Percentiles rank a stretch among this genome's conserved stretches.
Conservation (phyloP, 257 asterid species). For the Nicotiana noctiflora region DNA sequence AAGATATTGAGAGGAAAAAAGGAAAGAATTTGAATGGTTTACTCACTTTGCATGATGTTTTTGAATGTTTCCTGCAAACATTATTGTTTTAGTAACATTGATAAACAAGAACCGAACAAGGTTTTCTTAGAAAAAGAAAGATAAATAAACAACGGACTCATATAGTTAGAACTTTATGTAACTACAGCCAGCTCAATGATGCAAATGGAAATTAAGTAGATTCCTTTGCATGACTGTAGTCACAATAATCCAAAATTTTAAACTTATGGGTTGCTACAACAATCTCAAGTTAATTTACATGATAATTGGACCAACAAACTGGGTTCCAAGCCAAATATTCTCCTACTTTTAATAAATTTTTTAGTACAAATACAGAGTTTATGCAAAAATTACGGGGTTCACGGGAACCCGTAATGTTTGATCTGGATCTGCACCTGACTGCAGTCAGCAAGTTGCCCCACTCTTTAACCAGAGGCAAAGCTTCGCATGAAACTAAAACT, state of each 20-base stretch:
- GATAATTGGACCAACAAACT: no score
- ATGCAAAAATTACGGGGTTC: no score
- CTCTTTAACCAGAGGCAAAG: not conserved
- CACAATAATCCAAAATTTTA: no score
- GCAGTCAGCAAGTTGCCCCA: not conserved
- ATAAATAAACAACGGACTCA: not conserved
- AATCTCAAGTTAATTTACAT: no score
- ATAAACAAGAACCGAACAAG: not conserved
- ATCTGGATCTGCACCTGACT: no score
- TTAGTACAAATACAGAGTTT: no score
- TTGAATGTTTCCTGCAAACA: conserved; percentile 73
- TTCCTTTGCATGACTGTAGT: not conserved
- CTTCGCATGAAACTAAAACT: not conserved
- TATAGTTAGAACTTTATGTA: not conserved
- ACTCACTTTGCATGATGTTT: conserved; percentile 87
- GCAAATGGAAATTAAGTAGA: not conserved
- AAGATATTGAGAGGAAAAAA: not conserved
- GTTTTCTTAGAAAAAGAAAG: not conserved
- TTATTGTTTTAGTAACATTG: not conserved
- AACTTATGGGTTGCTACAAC: no score
- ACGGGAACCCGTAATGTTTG: no score
- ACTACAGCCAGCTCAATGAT: not conserved
- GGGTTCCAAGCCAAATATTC: no score
- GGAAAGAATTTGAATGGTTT: not conserved
- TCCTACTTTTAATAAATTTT: no score